Evolutionary conservation across 129 eudicot genomes (phyloP).

Genomic region (Escallonia rubra): DNA sequence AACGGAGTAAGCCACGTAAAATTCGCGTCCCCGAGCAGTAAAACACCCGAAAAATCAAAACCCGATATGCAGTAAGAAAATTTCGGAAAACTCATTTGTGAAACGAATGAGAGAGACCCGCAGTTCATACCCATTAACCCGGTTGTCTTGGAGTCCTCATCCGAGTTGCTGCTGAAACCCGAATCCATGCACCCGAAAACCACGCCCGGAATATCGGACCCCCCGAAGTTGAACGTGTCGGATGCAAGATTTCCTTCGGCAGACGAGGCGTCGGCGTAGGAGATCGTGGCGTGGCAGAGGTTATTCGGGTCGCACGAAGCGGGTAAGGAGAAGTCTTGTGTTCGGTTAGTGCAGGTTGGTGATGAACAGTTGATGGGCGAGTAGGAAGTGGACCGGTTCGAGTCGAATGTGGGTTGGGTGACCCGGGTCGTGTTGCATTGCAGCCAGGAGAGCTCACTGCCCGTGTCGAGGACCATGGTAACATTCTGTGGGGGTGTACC

Average conservation of each 20-base stretch:
- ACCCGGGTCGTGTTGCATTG: slow-evolving; percentile 48
- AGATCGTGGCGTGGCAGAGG: slow-evolving; percentile 61
- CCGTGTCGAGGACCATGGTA: slow-evolving; percentile 85
- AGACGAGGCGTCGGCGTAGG: slow-evolving; percentile 63
- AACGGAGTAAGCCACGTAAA: slow-evolving; percentile 49
- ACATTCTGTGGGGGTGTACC: slow-evolving; percentile 83
- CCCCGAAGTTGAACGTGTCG: slow-evolving; percentile 44
- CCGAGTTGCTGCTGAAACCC: slow-evolving; percentile 46
- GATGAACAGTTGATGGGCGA: slow-evolving; percentile 63
- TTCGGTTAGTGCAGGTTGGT: slow-evolving; percentile 56
- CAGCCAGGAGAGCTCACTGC: slow-evolving; percentile 87
- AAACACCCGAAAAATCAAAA: slow-evolving; percentile 54
- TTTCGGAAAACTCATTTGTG: slow-evolving; percentile 61
- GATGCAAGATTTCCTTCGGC: slow-evolving; percentile 64
- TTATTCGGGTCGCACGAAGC: slow-evolving; percentile 69
- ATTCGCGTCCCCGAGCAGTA: slow-evolving; percentile 46
- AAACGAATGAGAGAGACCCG: slow-evolving; percentile 67
- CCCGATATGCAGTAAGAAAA: slow-evolving; percentile 75
- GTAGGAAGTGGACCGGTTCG: slow-evolving; percentile 49
- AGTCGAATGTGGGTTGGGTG: slow-evolving; percentile 36
- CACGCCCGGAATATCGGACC: slow-evolving; percentile 31
- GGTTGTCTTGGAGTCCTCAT: slow-evolving; percentile 56
- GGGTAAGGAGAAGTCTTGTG: slow-evolving; percentile 74
- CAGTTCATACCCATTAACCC: slow-evolving; percentile 88
- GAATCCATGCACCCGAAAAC: slow-evolving; percentile 83